phyloP scores from a whole-genome alignment of 805 yeast genomes.

The Metschnikowia amazonensis region DNA sequence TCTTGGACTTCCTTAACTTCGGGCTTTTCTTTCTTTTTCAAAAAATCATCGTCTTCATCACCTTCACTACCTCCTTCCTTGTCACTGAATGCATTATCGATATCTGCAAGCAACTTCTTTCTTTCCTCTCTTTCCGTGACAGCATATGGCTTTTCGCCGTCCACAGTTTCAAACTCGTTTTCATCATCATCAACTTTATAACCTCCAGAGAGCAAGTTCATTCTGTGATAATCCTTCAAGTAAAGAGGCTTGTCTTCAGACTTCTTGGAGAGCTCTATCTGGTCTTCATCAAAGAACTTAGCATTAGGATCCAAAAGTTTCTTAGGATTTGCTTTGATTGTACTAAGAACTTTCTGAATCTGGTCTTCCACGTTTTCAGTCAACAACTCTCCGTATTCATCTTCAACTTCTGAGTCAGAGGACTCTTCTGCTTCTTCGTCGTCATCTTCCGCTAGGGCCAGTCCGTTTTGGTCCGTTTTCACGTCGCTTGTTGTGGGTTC shows the following conservation, averaged over 20 bases:
- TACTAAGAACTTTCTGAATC: slow-evolving; percentile 63
- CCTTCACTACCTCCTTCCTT: slow-evolving; percentile 39
- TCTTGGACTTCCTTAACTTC: slow-evolving; percentile 28
- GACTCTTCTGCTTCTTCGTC: slow-evolving; percentile 35
- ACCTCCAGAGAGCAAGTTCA: slow-evolving; percentile 68
- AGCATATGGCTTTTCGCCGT: slow-evolving; percentile 64
- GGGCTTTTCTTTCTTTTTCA: slow-evolving; percentile 50
- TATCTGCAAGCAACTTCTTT: slow-evolving; percentile 67
- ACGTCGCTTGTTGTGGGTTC: neutral
- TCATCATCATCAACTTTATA: slow-evolving; percentile 42
- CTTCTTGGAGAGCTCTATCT: slow-evolving; percentile 24
- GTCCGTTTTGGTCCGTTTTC: slow-evolving; percentile 18
- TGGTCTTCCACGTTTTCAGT: slow-evolving; percentile 85
- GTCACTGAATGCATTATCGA: slow-evolving; percentile 58
- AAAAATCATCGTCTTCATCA: slow-evolving; percentile 46
- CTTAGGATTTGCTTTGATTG: slow-evolving; percentile 67
- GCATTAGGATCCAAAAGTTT: slow-evolving; percentile 62
- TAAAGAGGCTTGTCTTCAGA: slow-evolving; percentile 63
- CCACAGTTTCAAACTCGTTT: slow-evolving; percentile 42
- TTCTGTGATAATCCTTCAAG: slow-evolving; percentile 89
- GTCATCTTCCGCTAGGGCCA: slow-evolving; percentile 25
- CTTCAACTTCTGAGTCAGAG: slow-evolving; percentile 64
- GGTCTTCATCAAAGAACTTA: slow-evolving; percentile 70
- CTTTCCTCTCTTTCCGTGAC: slow-evolving; percentile 75
- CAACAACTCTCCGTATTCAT: slow-evolving; percentile 82